A percentile compares a stretch with the other conserved stretches of the same genome.
phyloP scores from a whole-genome alignment of 306 rosid genomes.

The Sicyos baderoa region DNA sequence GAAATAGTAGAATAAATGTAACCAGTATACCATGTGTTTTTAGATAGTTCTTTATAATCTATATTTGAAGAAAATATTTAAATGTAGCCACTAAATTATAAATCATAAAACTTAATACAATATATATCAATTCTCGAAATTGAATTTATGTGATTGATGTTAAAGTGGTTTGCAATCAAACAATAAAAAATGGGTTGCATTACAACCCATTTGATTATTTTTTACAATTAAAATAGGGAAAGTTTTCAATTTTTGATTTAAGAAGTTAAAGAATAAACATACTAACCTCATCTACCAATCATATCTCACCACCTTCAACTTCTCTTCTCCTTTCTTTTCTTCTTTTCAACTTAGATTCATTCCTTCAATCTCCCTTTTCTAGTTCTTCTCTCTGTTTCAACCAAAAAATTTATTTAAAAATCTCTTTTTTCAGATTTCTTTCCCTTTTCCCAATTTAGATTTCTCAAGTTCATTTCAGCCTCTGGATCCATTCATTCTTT shows the following conservation, averaged over 20 bases:
- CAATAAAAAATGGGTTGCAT: no score
- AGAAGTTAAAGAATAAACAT: constrained; percentile 19
- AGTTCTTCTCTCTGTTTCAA: not conserved
- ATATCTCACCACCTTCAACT: not conserved
- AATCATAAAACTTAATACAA: no score
- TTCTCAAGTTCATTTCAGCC: constrained; percentile 1
- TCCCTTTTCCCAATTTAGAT: constrained; percentile 14
- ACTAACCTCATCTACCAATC: constrained; percentile 8
- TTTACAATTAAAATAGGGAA: no score
- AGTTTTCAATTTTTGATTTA: not conserved
- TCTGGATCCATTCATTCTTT: not conserved
- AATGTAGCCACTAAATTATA: no score
- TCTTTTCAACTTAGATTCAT: constrained; percentile 1
- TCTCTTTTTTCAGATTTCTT: constrained; percentile 1
- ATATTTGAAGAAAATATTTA: no score
- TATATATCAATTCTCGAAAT: no score
- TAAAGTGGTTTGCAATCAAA: no score
- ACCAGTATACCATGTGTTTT: no score
- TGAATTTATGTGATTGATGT: no score
- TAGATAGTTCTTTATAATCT: no score
- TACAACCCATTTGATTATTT: no score
- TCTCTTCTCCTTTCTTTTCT: not conserved
- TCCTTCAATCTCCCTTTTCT: constrained; percentile 10
- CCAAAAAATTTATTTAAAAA: not conserved
- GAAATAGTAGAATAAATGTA: not conserved